phyloP scores from a whole-genome alignment of 345 rosid species.

The Murraya koenigii region DNA sequence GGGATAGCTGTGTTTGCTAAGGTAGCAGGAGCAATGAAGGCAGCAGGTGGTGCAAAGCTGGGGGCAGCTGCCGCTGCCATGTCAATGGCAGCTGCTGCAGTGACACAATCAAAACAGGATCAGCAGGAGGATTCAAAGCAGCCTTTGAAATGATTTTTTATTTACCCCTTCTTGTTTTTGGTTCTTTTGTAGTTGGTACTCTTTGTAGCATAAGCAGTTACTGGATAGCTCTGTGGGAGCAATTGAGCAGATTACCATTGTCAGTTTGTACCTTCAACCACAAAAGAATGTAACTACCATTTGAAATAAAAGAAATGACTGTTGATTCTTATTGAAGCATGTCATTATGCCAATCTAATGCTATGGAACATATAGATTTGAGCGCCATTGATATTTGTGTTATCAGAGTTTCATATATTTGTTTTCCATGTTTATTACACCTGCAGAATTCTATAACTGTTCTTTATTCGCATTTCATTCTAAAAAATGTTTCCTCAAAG shows the following conservation, averaged over 20 bases:
- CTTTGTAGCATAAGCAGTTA: conserved; percentile 10
- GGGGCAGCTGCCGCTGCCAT: conserved; percentile 87
- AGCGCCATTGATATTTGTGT: too few species aligned
- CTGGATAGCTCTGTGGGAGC: not conserved
- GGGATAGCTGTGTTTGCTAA: conserved; percentile 78
- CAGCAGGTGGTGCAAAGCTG: conserved; percentile 83
- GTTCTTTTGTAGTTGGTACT: not conserved
- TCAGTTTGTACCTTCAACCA: conserved; percentile 1
- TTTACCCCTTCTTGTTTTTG: not conserved
- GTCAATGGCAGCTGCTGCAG: conserved; percentile 69
- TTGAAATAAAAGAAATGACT: conserved; percentile 22
- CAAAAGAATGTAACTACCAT: not conserved
- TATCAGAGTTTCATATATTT: too few species aligned
- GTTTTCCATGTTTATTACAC: not conserved
- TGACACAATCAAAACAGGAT: conserved; percentile 60
- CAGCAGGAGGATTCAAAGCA: conserved; percentile 39
- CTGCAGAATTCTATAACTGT: not conserved
- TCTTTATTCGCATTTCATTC: not conserved
- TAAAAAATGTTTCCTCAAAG: not conserved
- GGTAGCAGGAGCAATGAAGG: conserved; percentile 78
- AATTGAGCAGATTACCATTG: not conserved
- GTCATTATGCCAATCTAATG: not conserved
- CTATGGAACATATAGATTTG: not conserved
- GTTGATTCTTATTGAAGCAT: not conserved
- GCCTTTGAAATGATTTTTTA: conserved; percentile 31